Percentiles rank a stretch among this genome's conserved stretches.
phyloP scores from a whole-genome alignment of 352 stramenopile genomes.

The Globisporangium lucens region DNA sequence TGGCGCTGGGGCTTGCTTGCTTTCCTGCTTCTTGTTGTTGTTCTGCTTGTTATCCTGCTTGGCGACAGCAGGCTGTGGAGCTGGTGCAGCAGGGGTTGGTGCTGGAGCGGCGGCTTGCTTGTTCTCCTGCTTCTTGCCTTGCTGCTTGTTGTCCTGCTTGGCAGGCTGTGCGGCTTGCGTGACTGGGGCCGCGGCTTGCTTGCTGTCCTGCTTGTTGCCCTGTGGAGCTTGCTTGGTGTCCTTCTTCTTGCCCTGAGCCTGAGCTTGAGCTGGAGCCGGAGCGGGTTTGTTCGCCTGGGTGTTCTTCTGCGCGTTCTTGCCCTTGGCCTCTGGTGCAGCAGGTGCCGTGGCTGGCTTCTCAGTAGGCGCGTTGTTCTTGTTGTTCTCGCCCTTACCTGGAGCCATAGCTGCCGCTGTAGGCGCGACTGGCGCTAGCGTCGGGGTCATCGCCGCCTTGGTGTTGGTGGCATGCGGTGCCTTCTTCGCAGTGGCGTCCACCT shows the following conservation, averaged over 20 bases:
- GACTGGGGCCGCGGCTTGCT: not conserved
- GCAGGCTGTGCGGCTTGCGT: not conserved
- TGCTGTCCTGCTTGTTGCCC: slow-evolving; percentile 4
- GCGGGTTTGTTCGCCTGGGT: slow-evolving; percentile 4
- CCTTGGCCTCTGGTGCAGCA: not conserved
- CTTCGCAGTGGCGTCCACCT: slow-evolving; percentile 7
- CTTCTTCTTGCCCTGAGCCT: not conserved
- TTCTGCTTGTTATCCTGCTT: not conserved
- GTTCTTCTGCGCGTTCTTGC: slow-evolving; percentile 8
- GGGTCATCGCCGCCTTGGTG: slow-evolving; percentile 6
- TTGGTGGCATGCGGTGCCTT: not conserved
- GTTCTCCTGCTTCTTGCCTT: slow-evolving; percentile 6
- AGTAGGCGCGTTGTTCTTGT: not conserved
- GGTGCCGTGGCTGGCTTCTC: not conserved
- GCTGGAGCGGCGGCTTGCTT: not conserved
- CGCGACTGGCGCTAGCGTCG: not conserved
- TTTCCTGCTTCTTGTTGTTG: slow-evolving; percentile 2
- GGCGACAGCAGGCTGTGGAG: not conserved
- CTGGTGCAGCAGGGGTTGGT: not conserved
- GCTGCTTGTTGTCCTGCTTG: slow-evolving; percentile 5
- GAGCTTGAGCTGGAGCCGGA: not conserved
- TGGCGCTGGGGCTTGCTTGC: not conserved
- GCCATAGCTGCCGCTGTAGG: not conserved
- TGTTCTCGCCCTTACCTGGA: not conserved
- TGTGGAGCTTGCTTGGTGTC: too few relatives aligned